Evolutionary conservation across 2,329 filamentous ascomycete genomes (phyloP).

Genomic region (Orbilia oligospora): DNA sequence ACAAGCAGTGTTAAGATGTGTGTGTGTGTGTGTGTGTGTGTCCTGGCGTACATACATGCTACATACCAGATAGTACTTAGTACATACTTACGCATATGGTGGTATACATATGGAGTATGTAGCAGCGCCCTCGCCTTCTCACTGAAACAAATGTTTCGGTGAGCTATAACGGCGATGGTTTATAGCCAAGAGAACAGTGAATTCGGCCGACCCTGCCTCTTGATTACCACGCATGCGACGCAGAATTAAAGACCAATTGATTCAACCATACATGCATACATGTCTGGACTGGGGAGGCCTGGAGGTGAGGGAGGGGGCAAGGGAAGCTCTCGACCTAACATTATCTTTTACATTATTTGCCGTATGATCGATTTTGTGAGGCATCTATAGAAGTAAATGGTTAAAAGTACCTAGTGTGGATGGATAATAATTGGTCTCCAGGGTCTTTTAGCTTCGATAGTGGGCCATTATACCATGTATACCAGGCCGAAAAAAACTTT

Average conservation of each 20-base stretch:
- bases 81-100: not conserved
- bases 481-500: constrained; percentile 8
- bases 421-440: constrained; percentile 33
- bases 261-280: too few species aligned
- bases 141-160: constrained; percentile 60
- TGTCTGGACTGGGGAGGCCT: too few species aligned
- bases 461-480: constrained; percentile 34
- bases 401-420: constrained; percentile 39
- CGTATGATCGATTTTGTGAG: constrained; percentile 36
- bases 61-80: not conserved
- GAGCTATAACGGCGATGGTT: constrained; percentile 13
- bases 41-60: constrained; percentile 7
- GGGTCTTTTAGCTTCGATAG: constrained; percentile 33
- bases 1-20: not conserved
- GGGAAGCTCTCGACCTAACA: constrained; percentile 11
- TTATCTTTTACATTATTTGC: constrained; percentile 14
- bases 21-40: not conserved
- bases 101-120: not conserved
- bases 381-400: constrained; percentile 41
- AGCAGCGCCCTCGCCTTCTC: constrained; percentile 18
- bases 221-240: constrained; percentile 15
- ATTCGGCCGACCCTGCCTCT: constrained; percentile 24
- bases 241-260: not conserved
- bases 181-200: constrained; percentile 41
- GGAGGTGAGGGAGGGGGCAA: too few species aligned